Evolutionary conservation across 202 grass and related monocot species (phyloP).

Genomic region (Carex sylvatica): DNA sequence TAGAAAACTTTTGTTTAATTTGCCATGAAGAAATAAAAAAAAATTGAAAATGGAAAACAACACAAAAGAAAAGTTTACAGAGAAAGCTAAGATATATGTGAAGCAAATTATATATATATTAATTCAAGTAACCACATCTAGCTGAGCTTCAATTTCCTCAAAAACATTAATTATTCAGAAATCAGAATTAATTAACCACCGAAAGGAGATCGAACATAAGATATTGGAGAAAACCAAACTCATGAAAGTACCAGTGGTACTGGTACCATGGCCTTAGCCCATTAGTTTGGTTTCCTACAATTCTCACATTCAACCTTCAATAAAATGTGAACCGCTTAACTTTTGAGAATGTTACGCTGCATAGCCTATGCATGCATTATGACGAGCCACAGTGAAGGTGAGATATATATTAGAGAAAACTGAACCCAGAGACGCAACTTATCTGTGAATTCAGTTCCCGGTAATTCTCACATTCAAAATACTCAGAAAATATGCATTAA

Average conservation of each 20-base stretch:
- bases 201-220: conserved; percentile 19
- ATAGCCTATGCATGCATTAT: background rate
- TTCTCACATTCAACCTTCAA: conserved; percentile 33
- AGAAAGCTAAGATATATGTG: background rate
- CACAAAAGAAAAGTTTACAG: background rate
- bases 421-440: background rate
- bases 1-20: background rate
- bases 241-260: background rate
- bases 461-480: conserved; percentile 23
- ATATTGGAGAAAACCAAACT: conserved; percentile 40
- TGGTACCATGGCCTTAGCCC: conserved; percentile 11
- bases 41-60: background rate
- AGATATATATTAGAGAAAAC: conserved; percentile 35
- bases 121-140: background rate
- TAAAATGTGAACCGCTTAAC: conserved; percentile 5
- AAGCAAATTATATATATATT: background rate
- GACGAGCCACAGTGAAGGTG: background rate
- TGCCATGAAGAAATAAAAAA: background rate
- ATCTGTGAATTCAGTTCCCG: conserved; percentile 9
- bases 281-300: conserved; percentile 45
- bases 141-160: background rate
- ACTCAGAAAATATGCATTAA: background rate
- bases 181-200: background rate
- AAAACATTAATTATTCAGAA: background rate
- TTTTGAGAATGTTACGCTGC: conserved; percentile 1